These are phyloP conservation scores for Fagopyrum tataricum DNA, from an alignment of 148 eudicot species.

Conservation along the genomic window DNA sequence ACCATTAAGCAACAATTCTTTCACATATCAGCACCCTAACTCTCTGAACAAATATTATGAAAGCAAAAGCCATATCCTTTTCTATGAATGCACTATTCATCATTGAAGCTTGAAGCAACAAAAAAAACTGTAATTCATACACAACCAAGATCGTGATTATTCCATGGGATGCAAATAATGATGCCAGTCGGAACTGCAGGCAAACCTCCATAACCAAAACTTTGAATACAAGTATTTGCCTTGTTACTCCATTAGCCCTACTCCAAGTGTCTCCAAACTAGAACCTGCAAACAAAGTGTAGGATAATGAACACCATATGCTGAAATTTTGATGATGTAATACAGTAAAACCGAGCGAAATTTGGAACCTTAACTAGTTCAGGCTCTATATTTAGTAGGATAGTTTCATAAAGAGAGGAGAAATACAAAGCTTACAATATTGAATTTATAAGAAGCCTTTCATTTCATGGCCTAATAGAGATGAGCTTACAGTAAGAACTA, in stretches of 20 bases:
- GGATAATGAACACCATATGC: not conserved
- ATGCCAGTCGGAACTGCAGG: not conserved
- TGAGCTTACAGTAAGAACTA: not conserved
- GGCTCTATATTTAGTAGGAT: not conserved
- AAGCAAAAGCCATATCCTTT: not conserved
- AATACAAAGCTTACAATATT: not conserved
- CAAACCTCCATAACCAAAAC: not conserved
- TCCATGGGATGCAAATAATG: not conserved
- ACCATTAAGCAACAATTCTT: not conserved
- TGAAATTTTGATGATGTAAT: not conserved
- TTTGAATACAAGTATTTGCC: not conserved
- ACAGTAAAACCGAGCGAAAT: not conserved
- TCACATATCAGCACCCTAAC: not conserved
- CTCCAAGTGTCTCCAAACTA: not conserved
- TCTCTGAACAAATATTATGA: not conserved
- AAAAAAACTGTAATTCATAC: not conserved
- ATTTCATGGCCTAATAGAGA: not conserved
- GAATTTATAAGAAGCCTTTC: not conserved
- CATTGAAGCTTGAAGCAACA: not conserved
- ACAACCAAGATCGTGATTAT: not conserved
- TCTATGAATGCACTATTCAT: not conserved
- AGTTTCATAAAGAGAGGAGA: not conserved
- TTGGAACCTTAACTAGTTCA: not conserved
- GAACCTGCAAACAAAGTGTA: not conserved
- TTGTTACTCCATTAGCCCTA: not conserved